Conservation (phyloP, 1,139 yeast genomes). For the Protomyces pachydermus region DNA sequence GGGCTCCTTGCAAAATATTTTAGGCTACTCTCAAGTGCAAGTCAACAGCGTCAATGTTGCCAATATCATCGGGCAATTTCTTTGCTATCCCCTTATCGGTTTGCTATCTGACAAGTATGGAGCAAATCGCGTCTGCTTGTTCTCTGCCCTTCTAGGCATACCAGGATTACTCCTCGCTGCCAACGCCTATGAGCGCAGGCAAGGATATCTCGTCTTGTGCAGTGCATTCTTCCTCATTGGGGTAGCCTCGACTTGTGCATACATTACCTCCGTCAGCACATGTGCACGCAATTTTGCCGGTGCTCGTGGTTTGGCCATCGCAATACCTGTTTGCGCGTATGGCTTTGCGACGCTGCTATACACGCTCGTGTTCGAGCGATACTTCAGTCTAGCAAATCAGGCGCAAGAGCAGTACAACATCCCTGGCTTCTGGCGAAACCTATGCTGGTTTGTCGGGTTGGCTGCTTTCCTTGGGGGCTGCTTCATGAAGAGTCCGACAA, state of each 20-base stretch:
- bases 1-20: constrained; percentile 1
- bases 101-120: constrained; percentile 15
- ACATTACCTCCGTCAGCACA: constrained; percentile 7
- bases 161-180: constrained; percentile 10
- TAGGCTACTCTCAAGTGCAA: constrained; percentile 13
- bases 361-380: constrained; percentile 5
- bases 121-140: constrained; percentile 4
- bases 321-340: constrained; percentile 12
- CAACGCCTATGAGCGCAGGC: constrained; percentile 5
- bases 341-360: constrained; percentile 19
- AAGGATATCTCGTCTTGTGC: neutral
- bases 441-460: neutral
- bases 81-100: constrained; percentile 16
- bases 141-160: constrained; percentile 8
- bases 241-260: constrained; percentile 15
- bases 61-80: constrained; percentile 15
- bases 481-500: constrained; percentile 1
- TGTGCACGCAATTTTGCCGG: constrained; percentile 8
- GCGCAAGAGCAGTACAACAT: neutral
- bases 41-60: constrained; percentile 20
- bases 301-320: constrained; percentile 11
- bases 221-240: constrained; percentile 5
- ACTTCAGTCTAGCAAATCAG: neutral
- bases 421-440: constrained; percentile 14
- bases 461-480: constrained; percentile 13